Base-by-base conservation (phyloP, 2,329 filamentous ascomycete species). In the Phoma herbarum region DNA sequence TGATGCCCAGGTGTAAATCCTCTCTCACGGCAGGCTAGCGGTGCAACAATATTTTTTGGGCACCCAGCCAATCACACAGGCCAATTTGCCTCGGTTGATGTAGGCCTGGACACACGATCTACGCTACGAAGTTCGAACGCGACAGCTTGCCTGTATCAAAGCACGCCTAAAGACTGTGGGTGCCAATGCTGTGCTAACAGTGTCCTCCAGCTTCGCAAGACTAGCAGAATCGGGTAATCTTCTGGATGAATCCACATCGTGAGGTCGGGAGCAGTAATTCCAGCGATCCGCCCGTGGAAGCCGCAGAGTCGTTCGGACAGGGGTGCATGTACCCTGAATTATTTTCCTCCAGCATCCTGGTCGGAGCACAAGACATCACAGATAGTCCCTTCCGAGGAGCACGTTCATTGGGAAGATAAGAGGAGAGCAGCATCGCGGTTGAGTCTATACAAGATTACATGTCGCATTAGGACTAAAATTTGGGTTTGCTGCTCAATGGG, bases 401-500 rank as follows among this genome's bases (percentile, higher is more conserved):
- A 12, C 23, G 41, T 26, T 25, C 18, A 11, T 39, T n/a, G 41
- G 20, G 22, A 26, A 9, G 2, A 25, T 9, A 26, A 43, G 12
- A n/a, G 14, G 3, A 26, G 12, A 6, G 5, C 14, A 43, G 22
- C 20, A 26, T 43, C 16, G 23, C 23, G n/a, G 14, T 26, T 25
- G 10, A 28, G 23, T 42, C 33, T 51, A 45, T 25, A 44, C 11
- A 47, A 16, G 20, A 53, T n/a, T 7, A 26, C 31, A 35, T 16
- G 12, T 26, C 18, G 28, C 46, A 48, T 22, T 31, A 23, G 7
- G 25, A 44, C 46, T 52, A 60, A 37, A 73, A 75, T 58, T 77
- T 79, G 11, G 86, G 86, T 69, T 87, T 88, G 56, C 84, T 87
- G 18, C 76, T 77, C 61, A 86, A 65, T 0, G 86, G 86, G 18